Evolutionary conservation across 2,329 filamentous ascomycete species (phyloP).

Genomic region (Cordyceps cateniannulata): DNA sequence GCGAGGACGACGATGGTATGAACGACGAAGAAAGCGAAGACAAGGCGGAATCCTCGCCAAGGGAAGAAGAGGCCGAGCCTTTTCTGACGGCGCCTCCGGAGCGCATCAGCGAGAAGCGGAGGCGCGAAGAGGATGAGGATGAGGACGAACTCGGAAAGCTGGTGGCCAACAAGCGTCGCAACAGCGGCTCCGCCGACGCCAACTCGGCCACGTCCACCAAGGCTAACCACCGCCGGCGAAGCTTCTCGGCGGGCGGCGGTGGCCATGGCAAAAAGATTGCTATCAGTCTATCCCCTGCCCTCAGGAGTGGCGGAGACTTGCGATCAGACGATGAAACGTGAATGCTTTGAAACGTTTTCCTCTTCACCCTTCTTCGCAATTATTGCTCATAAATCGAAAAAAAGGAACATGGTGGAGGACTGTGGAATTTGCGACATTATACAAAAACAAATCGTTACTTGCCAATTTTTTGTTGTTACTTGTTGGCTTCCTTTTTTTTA

Average conservation of each 20-base stretch:
- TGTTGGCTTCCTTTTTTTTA: neutral
- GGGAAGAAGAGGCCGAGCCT: slow-evolving; percentile 24
- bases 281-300: slow-evolving; percentile 47
- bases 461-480: neutral
- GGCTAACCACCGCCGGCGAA: slow-evolving; percentile 29
- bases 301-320: slow-evolving; percentile 31
- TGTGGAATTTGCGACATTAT: neutral
- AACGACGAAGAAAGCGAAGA: slow-evolving; percentile 14
- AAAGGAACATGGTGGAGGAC: neutral
- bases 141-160: slow-evolving; percentile 88
- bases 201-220: slow-evolving; percentile 31
- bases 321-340: slow-evolving; percentile 35
- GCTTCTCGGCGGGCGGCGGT: slow-evolving; percentile 35
- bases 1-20: slow-evolving; percentile 19
- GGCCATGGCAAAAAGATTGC: slow-evolving; percentile 45
- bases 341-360: slow-evolving; percentile 7
- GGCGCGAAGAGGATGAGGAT: slow-evolving; percentile 83
- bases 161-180: slow-evolving; percentile 57
- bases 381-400: neutral
- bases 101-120: slow-evolving; percentile 78
- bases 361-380: neutral
- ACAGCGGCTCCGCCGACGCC: slow-evolving; percentile 45
- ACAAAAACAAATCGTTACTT: slow-evolving; percentile 2
- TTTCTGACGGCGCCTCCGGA: slow-evolving; percentile 54
- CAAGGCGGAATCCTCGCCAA: slow-evolving; percentile 13